Base-by-base conservation (phyloP, 805 yeast species). In the Candida bentonensis region DNA sequence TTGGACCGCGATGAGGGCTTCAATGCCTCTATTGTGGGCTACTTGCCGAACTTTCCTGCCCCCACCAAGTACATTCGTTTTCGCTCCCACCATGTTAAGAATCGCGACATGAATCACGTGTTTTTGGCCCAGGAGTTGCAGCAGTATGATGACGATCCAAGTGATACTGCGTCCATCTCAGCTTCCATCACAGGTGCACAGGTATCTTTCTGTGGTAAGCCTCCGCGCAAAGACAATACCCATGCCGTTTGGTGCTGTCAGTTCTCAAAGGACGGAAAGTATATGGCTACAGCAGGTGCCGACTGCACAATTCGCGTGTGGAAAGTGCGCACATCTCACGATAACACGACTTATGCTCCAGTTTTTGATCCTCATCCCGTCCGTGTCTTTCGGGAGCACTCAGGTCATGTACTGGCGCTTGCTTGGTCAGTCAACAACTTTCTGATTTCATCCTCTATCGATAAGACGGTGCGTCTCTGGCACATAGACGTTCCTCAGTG, bases 391-490 rank as follows among this genome's bases (percentile, higher is more conserved):
- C 61, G 58, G 36, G 92, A 83, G 15, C 96, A 89, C 60, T 60
- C 72, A 0, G 73, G 73, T 40, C 82, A 85, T 47, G 70, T 89
- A 15, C 59, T 85, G n/a, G 75, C 82, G 9, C 56, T 88, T 26
- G 84, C 83, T 53, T 88, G 96, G 96, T 81, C 94, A 43, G 80
- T 79, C 53, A 87, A 86, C 61, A 80, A 80, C 57, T 88, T 88
- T 52, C 58, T 89, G 23, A 58, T 86, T 1, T 70, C 92, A 0
- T 79, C 92, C 2, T 82, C 94, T 1, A 82, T 83, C 80, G 97
- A 88, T 61, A 72, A 75, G 49, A 80, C 94, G 0, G 94, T 78
- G 2, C 74, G 75, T 50, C 63, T 88, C 41, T 88, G 96, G 96
- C 94, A 88, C 59, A 72, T 81, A 11, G 84, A 82, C 33, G 69